A percentile compares a stretch with the other conserved stretches of the same genome.
Conservation (phyloP, 2,329 filamentous ascomycete genomes). For the Aspergillus sp. region DNA sequence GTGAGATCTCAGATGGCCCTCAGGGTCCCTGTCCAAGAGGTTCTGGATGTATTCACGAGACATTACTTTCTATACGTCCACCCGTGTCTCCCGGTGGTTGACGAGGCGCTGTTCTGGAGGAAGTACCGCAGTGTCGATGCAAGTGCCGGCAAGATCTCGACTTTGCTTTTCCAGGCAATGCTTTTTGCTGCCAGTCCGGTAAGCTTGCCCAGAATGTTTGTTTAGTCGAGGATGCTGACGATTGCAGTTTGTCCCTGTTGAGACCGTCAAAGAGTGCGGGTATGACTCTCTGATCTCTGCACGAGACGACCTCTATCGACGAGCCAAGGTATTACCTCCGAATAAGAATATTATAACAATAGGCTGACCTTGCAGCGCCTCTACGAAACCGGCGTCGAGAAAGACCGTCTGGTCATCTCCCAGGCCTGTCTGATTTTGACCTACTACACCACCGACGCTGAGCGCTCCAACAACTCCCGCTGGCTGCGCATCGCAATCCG, state of each 20-base stretch:
- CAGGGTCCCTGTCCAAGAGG: slow-evolving; percentile 7
- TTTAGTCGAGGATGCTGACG: neutral
- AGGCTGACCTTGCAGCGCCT: slow-evolving; percentile 1
- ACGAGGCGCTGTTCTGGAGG: slow-evolving; percentile 15
- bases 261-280: slow-evolving; percentile 15
- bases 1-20: slow-evolving; percentile 9
- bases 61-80: slow-evolving; percentile 18
- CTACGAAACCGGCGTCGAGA: slow-evolving; percentile 9
- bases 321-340: slow-evolving; percentile 12
- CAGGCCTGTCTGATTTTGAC: slow-evolving; percentile 12
- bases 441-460: slow-evolving; percentile 15
- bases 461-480: slow-evolving; percentile 12
- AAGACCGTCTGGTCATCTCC: slow-evolving; percentile 8
- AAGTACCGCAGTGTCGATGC: slow-evolving; percentile 10
- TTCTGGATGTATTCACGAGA: slow-evolving; percentile 12
- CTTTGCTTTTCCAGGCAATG: slow-evolving; percentile 15
- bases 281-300: slow-evolving; percentile 10
- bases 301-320: slow-evolving; percentile 14
- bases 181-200: slow-evolving; percentile 14
- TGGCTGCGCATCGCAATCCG: slow-evolving; percentile 13
- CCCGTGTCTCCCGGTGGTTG: slow-evolving; percentile 14
- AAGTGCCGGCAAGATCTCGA: slow-evolving; percentile 10
- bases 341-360: neutral
- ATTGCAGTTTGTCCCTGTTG: slow-evolving; percentile 9
- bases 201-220: neutral